These are phyloP conservation scores for Adansonia madagascariensis DNA, from an alignment of 441 rosid genomes.

Conservation along the genomic window DNA sequence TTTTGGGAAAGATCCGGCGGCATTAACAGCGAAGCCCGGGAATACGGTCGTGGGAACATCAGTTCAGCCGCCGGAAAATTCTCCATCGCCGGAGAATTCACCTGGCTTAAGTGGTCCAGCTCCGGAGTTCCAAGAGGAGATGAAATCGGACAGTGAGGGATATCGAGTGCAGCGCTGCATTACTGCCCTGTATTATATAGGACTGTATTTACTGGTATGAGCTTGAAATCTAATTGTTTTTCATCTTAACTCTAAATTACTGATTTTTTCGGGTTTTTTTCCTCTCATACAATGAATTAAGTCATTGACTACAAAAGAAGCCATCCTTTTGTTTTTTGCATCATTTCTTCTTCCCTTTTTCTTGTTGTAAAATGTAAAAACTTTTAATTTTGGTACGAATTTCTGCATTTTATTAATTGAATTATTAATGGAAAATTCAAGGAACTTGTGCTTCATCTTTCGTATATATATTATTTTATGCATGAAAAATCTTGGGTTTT, in stretches of 20 bases:
- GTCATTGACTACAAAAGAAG: constrained; percentile 46
- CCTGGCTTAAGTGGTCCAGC: constrained; percentile 42
- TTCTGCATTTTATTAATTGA: background rate
- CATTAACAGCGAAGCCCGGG: constrained; percentile 40
- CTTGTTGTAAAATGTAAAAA: background rate
- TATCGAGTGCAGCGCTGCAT: constrained; percentile 26
- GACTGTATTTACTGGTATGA: constrained; percentile 50
- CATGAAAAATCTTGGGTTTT: background rate
- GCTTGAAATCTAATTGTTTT: background rate
- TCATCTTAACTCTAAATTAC: constrained; percentile 26
- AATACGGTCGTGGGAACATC: constrained; percentile 36
- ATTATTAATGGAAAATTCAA: background rate
- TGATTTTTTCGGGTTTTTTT: background rate
- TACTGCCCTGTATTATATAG: constrained; percentile 55
- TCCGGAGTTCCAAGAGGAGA: constrained; percentile 44
- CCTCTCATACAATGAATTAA: constrained; percentile 39
- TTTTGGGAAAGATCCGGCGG: constrained; percentile 48
- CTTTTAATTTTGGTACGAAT: background rate
- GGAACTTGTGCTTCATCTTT: background rate
- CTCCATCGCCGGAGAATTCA: constrained; percentile 56
- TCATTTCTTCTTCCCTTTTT: no score
- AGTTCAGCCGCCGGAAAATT: constrained; percentile 50
- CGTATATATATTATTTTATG: background rate
- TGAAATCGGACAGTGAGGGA: constrained; percentile 34
- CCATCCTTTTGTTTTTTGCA: background rate